These are phyloP conservation scores for Ustilago bromivora DNA, from an alignment of 1,284 basidiomycete species.

Conservation along the genomic window DNA sequence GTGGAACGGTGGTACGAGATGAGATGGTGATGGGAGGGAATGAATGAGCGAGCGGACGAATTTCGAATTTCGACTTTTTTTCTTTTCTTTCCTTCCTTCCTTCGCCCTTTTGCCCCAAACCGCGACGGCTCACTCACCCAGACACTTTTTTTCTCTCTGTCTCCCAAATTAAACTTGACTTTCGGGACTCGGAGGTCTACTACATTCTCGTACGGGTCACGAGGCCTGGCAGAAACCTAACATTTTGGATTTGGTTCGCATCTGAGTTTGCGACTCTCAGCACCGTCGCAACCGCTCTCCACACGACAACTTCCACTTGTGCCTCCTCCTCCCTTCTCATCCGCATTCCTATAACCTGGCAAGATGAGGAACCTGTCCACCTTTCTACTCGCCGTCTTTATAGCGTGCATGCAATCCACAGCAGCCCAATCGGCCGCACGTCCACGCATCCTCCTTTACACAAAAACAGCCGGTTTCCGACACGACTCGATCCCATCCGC, in stretches of 20 bases:
- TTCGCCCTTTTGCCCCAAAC: conserved; percentile 3
- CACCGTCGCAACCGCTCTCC: not conserved
- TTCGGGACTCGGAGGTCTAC: not conserved
- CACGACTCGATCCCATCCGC: conserved; percentile 84
- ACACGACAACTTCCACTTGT: not conserved
- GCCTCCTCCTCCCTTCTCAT: not conserved
- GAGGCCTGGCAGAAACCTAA: not conserved
- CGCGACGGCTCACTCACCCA: not conserved
- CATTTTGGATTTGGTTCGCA: too few relatives aligned
- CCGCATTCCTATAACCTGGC: not conserved
- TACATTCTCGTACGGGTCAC: not conserved
- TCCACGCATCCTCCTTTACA: conserved; percentile 61
- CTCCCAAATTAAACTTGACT: not conserved
- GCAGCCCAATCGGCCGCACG: conserved; percentile 1
- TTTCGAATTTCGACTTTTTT: conserved; percentile 9
- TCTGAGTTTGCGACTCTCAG: not conserved
- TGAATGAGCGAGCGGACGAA: not conserved
- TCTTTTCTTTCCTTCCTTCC: not conserved
- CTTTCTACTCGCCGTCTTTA: not conserved
- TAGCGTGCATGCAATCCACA: conserved; percentile 7
- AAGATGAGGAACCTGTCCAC: conserved; percentile 5
- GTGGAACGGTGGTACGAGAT: not conserved
- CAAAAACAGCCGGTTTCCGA: conserved; percentile 71
- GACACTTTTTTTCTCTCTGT: not conserved
- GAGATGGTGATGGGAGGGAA: conserved; percentile 3